Conservation (phyloP, 23 red algal species). For the Rhodosorus marinus region DNA sequence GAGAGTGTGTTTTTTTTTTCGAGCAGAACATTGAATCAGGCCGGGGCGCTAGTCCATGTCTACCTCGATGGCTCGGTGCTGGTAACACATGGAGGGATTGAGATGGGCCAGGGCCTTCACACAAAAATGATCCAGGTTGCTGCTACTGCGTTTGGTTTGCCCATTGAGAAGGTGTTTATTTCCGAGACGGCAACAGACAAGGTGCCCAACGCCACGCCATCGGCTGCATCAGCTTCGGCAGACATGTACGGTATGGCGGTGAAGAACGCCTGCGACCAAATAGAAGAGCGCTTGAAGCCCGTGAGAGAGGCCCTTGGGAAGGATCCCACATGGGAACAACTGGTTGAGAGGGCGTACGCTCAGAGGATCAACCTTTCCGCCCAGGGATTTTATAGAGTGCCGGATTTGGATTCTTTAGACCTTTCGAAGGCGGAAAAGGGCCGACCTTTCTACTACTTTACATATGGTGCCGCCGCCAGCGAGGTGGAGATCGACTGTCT, state of each 20-base stretch:
- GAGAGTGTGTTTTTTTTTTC: too few relatives aligned
- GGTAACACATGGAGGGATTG: conserved; percentile 49
- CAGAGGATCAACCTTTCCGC: conserved; percentile 43
- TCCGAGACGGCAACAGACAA: conserved; percentile 72
- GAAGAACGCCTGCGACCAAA: conserved; percentile 10
- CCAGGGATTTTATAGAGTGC: conserved; percentile 57
- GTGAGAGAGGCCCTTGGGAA: conserved; percentile 5
- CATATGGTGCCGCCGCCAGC: conserved; percentile 49
- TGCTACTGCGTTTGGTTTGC: conserved; percentile 34
- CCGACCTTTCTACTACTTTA: conserved; percentile 57
- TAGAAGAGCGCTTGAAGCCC: not conserved
- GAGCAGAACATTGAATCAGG: conserved; percentile 61
- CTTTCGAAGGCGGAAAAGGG: conserved; percentile 12
- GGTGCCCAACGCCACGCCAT: conserved; percentile 63
- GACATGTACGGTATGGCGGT: conserved; percentile 84
- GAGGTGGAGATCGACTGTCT: conserved; percentile 56
- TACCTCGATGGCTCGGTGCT: conserved; percentile 62
- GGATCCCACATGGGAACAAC: conserved; percentile 15
- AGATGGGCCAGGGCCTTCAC: conserved; percentile 68
- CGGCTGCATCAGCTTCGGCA: conserved; percentile 52
- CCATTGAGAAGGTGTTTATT: conserved; percentile 33
- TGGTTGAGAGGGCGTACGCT: conserved; percentile 25
- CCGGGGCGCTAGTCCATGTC: conserved; percentile 42
- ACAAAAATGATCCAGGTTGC: conserved; percentile 60
- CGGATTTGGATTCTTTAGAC: conserved; percentile 37